Evolutionary conservation across 306 rosid species (phyloP), one percentile per base, ranked within the genome.

Genomic region (Lupinus albus): DNA sequence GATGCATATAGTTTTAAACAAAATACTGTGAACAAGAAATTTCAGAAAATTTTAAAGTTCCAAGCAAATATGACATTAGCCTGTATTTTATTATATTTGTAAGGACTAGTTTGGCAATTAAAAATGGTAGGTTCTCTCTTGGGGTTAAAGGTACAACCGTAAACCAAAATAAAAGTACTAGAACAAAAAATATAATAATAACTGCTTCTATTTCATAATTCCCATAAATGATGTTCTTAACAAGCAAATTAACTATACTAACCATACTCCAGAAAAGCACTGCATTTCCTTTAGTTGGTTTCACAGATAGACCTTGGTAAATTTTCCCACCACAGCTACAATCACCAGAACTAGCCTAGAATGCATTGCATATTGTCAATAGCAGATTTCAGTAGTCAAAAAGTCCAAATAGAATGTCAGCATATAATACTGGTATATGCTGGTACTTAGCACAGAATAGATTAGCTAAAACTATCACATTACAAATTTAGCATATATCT

Each of bases 181-280:
- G 53, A 52, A 39, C 44, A 57, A 48, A 25, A 38, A 12, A 11
- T 48, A 53, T 32, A 38, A 28, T 46, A 36, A 28, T 46, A 36
- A 55, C 55, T 48, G 30, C 53, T 59, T 53, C 54, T 47, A 15
- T 61, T 60, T 78, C 57, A 60, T 36, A 39, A 42, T 67, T 25
- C 42, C n/a, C 17, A 57, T 12, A 39, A 64, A 68, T 20, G 54
- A 69, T 47, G 17, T 20, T 32, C 21, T 25, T 44, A 80, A 62
- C 51, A 60, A 62, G 46, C 14, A 77, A 65, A 16, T 54, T 11
- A 67, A 57, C 69, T 77, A 58, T 53, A 80, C 97, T 80, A 60
- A 93, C 99, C 99, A 90, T 86, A 84, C 99, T 93, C 99, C 97
- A 93, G 78, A 93, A 93, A 65, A 93, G 97, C 62, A 93, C 87